Evolutionary conservation across 1,284 basidiomycete species (phyloP).

Genomic region (Inonotus obliquus): DNA sequence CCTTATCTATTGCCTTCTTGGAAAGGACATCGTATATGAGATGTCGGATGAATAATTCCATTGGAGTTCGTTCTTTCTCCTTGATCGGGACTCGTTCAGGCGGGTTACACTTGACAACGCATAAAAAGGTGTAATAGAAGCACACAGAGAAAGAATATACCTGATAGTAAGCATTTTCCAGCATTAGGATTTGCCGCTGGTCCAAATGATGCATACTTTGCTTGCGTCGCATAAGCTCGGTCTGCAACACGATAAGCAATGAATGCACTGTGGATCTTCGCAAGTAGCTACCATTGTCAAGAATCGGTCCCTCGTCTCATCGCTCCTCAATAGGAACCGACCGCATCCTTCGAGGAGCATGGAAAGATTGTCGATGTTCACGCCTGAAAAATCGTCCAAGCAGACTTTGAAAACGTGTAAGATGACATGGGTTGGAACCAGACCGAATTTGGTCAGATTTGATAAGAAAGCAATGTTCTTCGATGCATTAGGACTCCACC

Average conservation of each 20-base stretch:
- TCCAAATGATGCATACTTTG: conserved; percentile 91
- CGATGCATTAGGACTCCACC: background rate
- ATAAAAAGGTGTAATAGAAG: background rate
- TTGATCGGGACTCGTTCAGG: conserved; percentile 86
- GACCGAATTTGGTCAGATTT: conserved; percentile 91
- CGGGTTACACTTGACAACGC: conserved; percentile 77
- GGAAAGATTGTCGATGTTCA: conserved; percentile 92
- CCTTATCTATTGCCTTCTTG: conserved; percentile 91
- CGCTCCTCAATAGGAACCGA: conserved; percentile 83
- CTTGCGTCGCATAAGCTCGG: conserved; percentile 93
- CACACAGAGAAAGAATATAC: conserved; percentile 37
- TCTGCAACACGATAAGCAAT: conserved; percentile 37
- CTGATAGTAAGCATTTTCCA: conserved; percentile 99
- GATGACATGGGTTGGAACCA: conserved; percentile 91
- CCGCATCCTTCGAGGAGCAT: conserved; percentile 93
- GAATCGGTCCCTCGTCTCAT: conserved; percentile 85
- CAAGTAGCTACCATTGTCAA: conserved; percentile 61
- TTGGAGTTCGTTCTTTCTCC: conserved; percentile 81
- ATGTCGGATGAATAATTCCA: conserved; percentile 92
- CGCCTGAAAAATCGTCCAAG: conserved; percentile 89
- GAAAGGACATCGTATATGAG: conserved; percentile 88
- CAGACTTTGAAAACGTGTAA: conserved; percentile 96
- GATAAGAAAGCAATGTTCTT: conserved; percentile 89
- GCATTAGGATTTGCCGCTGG: conserved; percentile 79
- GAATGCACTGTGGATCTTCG: conserved; percentile 23